Evolutionary conservation across 1,284 basidiomycete species (phyloP), one percentile per base, ranked within the genome.

Genomic region (Serendipita sp.): DNA sequence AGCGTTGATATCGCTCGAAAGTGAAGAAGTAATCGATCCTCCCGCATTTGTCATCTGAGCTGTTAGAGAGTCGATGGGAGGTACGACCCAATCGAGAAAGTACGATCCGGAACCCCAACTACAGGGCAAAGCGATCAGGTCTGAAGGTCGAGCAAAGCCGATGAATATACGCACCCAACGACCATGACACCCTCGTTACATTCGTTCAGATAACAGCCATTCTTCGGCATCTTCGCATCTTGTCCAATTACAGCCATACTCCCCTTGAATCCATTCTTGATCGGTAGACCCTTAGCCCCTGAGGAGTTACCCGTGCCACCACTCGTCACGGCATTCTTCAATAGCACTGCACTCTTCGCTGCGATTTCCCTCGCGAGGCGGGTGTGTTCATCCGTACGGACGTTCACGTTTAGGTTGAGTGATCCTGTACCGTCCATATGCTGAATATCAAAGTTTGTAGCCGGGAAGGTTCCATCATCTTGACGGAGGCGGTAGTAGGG

Each of bases 91-190:
- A 29, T 67, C 64, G 34, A 67, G 61, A 5, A 63, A 62, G 58
- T 65, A 67, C 13, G 66, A 65, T 5, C 67, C 67, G 8, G 67
- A 68, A 13, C 67, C 66, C 67, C 66, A 67, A 5, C 65, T 67
- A 22, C 4, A 42, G 49, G 38, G 2, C 22, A 12, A 12, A 44
- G 42, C 42, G 17, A 12, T 17, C 55, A 44, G 10, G 13, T 22
- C 13, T 22, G 38, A 30, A 0, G 10, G 12, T 50, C n/a, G 15
- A 15, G 26, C 10, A 4, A 26, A 60, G 17, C n/a, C 17, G 22
- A 44, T n/a, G 45, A 8, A 8, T 5, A 22, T 17, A 38, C 65
- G 34, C 22, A 66, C 65, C 66, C 66, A 26, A 65, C 49, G 29
- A 62, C 62, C 45, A 66, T 61, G 3, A 64, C 64, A 17, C 65